These are phyloP conservation scores for Karstenula rhodostoma DNA, from an alignment of 2,329 filamentous ascomycete species.

Conservation along the genomic window DNA sequence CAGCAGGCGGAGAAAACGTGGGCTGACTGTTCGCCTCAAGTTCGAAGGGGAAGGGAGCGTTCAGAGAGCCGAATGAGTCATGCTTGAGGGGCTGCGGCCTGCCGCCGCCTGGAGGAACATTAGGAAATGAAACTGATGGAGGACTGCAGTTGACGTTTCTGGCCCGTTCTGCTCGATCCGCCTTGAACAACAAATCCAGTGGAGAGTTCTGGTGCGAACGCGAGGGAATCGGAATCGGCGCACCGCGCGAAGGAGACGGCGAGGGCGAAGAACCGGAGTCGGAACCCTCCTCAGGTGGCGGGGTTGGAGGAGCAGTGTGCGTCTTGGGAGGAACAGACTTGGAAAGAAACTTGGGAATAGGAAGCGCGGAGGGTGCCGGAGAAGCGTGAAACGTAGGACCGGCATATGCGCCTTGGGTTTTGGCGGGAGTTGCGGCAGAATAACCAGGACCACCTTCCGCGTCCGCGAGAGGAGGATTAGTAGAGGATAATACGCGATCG, in stretches of 20 bases:
- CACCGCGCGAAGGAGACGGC: slow-evolving; percentile 61
- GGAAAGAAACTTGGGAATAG: slow-evolving; percentile 87
- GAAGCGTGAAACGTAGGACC: slow-evolving; percentile 95
- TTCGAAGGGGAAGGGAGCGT: slow-evolving; percentile 72
- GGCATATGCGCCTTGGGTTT: slow-evolving; percentile 72
- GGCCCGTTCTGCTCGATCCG: slow-evolving; percentile 80
- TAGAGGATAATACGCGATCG: slow-evolving; percentile 37
- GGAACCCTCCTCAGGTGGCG: slow-evolving; percentile 56
- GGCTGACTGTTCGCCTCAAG: slow-evolving; percentile 56
- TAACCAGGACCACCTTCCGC: slow-evolving; percentile 33
- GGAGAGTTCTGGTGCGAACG: slow-evolving; percentile 72
- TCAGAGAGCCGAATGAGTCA: slow-evolving; percentile 57
- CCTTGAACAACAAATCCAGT: slow-evolving; percentile 88
- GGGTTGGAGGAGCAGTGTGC: slow-evolving; percentile 56
- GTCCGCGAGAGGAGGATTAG: slow-evolving; percentile 35
- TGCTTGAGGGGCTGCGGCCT: slow-evolving; percentile 50
- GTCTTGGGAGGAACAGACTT: slow-evolving; percentile 72
- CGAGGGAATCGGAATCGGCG: slow-evolving; percentile 49
- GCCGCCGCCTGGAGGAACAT: slow-evolving; percentile 28
- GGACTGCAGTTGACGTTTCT: slow-evolving; percentile 60
- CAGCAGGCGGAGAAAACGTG: slow-evolving; percentile 32
- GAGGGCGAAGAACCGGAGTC: slow-evolving; percentile 53
- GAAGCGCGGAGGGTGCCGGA: slow-evolving; percentile 86
- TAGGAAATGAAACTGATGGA: slow-evolving; percentile 28
- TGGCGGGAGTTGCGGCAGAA: slow-evolving; percentile 41